Conservation (phyloP, 139 green algal species). For the Dunaliella sp. region DNA sequence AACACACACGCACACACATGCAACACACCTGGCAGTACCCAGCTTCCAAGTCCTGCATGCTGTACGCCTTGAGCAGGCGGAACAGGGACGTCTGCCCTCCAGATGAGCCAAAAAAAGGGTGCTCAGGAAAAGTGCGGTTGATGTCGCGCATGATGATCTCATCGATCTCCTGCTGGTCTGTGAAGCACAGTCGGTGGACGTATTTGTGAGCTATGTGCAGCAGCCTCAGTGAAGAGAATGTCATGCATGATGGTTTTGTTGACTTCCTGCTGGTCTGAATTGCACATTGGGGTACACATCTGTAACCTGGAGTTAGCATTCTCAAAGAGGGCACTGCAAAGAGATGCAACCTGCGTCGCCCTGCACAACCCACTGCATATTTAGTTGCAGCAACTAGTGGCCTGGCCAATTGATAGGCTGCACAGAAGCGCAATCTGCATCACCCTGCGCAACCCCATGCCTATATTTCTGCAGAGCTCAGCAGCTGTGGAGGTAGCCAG, state of each 20-base stretch:
- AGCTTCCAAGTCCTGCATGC: slow-evolving; percentile 79
- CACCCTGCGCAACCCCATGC: no score
- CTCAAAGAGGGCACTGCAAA: no score
- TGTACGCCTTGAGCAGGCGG: slow-evolving; percentile 89
- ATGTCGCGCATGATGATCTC: slow-evolving; percentile 91
- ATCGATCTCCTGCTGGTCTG: slow-evolving; percentile 76
- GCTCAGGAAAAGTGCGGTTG: slow-evolving; percentile 92
- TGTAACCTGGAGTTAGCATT: no score
- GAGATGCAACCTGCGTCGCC: no score
- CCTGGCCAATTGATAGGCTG: no score
- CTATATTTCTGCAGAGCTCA: no score
- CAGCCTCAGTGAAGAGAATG: slow-evolving; percentile 71
- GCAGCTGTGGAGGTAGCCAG: no score
- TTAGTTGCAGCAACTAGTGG: no score
- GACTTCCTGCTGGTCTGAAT: not conserved
- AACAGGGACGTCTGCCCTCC: slow-evolving; percentile 79
- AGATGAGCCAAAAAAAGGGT: slow-evolving; percentile 73
- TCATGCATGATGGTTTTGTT: slow-evolving; percentile 27
- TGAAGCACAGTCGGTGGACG: no score
- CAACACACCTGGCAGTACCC: slow-evolving; percentile 78
- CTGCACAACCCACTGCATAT: no score
- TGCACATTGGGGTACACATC: not conserved
- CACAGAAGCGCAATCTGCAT: no score
- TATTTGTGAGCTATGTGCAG: no score
- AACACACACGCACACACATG: slow-evolving; percentile 52